Evolutionary conservation across 495 filamentous ascomycete genomes (phyloP), one percentile per base, ranked within the genome.

Genomic region (Parachaetomium inaequale): DNA sequence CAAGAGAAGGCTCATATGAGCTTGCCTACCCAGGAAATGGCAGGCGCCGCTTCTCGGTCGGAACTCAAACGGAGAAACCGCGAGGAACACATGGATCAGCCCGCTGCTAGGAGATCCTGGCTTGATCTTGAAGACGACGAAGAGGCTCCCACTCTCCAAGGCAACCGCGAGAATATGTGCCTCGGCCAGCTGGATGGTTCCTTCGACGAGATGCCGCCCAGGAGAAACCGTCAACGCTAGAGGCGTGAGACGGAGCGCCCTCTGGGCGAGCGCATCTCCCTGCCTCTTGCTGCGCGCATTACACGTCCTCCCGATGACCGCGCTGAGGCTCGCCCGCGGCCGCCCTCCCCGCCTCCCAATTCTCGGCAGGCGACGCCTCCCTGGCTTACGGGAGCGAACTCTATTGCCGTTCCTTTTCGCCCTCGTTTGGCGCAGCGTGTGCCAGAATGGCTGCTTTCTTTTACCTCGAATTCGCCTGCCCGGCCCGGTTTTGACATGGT

Each of bases 181-280:
- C 21, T 61, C 2, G 21, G 25, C 7, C 59, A 61, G 25, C 45
- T 55, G 50, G 59, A 61, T 36, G 54, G 54, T 5, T 4, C 38
- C 0, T 56, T 11, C 4, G 52, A 26, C 21, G 52, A 55, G 4
- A n/a, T 29, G 38, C 38, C 54, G 25, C 0, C 42, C n/a, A 10
- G 17, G 17, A 32, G 21, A 55, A 6, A 14, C 25, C 49, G 51
- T 28, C 55, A 10, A 11, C 40, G 36, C 7, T n/a, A 52, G 40
- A 28, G 8, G 28, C 47, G 12, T 17, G n/a, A 50, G 29, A 3
- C 2, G 21, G 61, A n/a, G 1, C 61, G 26, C n/a, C 17, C 53
- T 17, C 46, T 42, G 2, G 15, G n/a, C 21, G 61, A 58, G 23
- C 61, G 53, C 15, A 52, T 50, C 25, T 54, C 31, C 19, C 17